Conservation (phyloP, 179 eudicot species). For the Nepenthes alata region DNA sequence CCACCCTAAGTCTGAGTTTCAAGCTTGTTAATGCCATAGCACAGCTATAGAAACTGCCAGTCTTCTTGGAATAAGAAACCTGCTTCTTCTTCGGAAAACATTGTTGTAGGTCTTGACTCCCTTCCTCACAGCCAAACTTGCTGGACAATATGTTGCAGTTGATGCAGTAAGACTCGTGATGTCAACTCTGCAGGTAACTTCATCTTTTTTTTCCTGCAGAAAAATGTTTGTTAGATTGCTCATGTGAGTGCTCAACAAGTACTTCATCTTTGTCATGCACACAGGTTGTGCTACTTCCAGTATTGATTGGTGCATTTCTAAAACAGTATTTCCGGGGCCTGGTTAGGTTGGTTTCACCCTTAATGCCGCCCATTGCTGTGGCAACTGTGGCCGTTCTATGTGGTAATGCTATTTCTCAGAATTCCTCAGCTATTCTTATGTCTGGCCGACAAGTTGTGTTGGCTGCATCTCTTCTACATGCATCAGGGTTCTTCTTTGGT, state of each 20-base stretch:
- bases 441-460: conserved; percentile 65
- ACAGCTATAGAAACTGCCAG: neutral
- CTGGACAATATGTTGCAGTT: conserved; percentile 78
- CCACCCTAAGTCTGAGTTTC: no score
- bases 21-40: neutral
- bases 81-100: neutral
- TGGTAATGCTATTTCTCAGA: conserved; percentile 83
- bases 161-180: conserved; percentile 61
- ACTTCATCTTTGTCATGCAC: neutral
- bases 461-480: conserved; percentile 57
- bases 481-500: conserved; percentile 70
- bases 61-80: neutral
- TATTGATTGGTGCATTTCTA: conserved; percentile 68
- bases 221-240: neutral
- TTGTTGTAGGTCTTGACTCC: conserved; percentile 71
- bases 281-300: conserved; percentile 87
- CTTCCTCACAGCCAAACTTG: conserved; percentile 71
- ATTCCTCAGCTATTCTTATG: conserved; percentile 52
- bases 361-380: conserved; percentile 84
- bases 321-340: conserved; percentile 70
- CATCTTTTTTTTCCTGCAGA: neutral
- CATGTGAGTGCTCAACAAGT: no score
- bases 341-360: conserved; percentile 53
- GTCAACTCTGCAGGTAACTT: conserved; percentile 68
- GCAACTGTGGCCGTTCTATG: conserved; percentile 72